These are phyloP conservation scores for Leishmania major DNA, from an alignment of 208 protist genomes.

Conservation along the genomic window DNA sequence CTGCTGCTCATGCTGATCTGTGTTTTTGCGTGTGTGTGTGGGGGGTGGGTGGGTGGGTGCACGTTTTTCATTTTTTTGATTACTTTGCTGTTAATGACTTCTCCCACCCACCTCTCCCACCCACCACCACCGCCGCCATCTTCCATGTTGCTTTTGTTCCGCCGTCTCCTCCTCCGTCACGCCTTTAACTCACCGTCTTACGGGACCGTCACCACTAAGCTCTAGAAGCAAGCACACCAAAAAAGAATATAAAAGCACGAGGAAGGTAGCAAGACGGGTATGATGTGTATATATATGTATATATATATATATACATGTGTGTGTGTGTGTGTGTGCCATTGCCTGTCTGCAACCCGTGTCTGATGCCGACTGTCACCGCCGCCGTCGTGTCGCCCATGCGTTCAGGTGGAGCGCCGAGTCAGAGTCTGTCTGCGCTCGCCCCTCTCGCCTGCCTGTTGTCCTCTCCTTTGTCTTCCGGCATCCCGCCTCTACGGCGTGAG, in stretches of 20 bases:
- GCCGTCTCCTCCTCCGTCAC: no score
- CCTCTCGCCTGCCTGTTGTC: not conserved
- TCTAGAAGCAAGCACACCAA: no score
- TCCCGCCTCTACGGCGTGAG: not conserved
- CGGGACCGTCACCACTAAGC: no score
- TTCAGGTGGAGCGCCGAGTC: not conserved
- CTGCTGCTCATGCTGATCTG: not conserved
- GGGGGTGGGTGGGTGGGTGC: not conserved
- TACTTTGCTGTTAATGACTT: not conserved
- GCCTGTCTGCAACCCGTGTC: not conserved
- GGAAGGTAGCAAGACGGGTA: no score
- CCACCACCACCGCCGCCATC: no score
- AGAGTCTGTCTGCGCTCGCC: not conserved
- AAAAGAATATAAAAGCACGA: no score
- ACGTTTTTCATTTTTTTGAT: not conserved
- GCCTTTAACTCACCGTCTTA: no score
- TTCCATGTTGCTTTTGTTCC: no score
- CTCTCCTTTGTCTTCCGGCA: not conserved
- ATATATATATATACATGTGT: no score
- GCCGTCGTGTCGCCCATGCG: not conserved
- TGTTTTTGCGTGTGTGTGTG: not conserved
- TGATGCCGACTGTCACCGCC: not conserved
- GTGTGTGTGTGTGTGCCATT: not conserved
- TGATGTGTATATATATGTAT: no score
- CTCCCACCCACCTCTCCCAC: no score